Evolutionary conservation across 2,329 filamentous ascomycete genomes (phyloP), one percentile per base, ranked within the genome.

Genomic region (Colletotrichum tropicicola): DNA sequence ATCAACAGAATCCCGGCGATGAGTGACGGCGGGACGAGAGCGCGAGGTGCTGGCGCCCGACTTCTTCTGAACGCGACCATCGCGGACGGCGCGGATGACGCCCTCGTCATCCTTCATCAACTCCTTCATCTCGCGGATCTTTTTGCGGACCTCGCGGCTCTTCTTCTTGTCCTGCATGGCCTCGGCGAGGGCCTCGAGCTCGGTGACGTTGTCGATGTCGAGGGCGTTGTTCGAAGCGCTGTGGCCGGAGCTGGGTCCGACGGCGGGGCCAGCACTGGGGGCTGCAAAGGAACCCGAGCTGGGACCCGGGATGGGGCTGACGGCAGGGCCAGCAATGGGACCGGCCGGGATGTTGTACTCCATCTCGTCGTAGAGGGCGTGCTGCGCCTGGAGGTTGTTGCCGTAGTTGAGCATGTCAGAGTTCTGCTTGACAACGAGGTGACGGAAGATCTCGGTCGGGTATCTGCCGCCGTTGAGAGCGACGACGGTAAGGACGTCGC

Each of bases 401-500:
- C 63, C 63, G 19, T 54, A 66, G 12, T 58, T 30, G 39, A 47
- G 39, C 51, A 64, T 57, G 12, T 51, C 28, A 3, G 52, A 56
- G 32, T 66, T 54, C 47, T 66, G 59, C 13, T 66, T 27, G 19
- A 66, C 15, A 3, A 66, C 54, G 19, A 66, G 63, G 43, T 64
- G 59, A 1, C 59, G 52, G 13, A 64, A 63, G 32, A 66, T 27
- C 12, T 57, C 53, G 19, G 59, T 44, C 4, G 59, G 63, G 13
- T 66, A 66, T n/a, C 19, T 58, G 25, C 59, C 63, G 12, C 59
- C 59, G 21, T 66, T 53, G 25, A 66, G 12, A 7, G 63, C 66
- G 21, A 68, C 41, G 5, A 57, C 58, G 8, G 58, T 55, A 21
- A 68, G 32, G 2, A 66, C 66, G n/a, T 68, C 66, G 12, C 63